phyloP scores from a whole-genome alignment of 805 yeast species.

The Cyberlindnera mycetangii region DNA sequence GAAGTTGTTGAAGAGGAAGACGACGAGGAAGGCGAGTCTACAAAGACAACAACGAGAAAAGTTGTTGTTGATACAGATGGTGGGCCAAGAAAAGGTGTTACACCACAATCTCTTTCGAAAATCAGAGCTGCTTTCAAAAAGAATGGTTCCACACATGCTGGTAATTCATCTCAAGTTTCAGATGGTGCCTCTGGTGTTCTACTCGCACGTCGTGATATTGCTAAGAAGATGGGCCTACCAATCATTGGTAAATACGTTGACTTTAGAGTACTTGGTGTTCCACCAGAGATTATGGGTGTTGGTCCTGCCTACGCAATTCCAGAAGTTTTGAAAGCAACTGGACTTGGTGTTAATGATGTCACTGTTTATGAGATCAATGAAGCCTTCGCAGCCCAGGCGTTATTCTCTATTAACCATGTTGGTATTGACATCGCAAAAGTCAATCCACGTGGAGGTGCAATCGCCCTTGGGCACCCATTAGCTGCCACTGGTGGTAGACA shows the following conservation, averaged over 20 bases:
- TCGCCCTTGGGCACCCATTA: constrained; percentile 92
- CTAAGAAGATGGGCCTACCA: constrained; percentile 67
- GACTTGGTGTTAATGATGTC: constrained; percentile 62
- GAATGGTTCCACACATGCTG: constrained; percentile 85
- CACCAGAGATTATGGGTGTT: constrained; percentile 96
- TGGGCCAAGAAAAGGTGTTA: constrained; percentile 87
- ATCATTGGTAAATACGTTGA: constrained; percentile 79
- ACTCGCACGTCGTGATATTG: constrained; percentile 81
- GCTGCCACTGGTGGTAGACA: constrained; percentile 93
- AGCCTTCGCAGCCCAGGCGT: constrained; percentile 94
- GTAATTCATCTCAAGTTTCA: constrained; percentile 93
- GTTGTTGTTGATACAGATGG: constrained; percentile 66
- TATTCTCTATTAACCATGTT: constrained; percentile 65
- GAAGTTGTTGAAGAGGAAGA: constrained; percentile 53
- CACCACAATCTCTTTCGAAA: constrained; percentile 69
- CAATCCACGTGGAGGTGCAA: constrained; percentile 95
- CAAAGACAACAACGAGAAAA: constrained; percentile 20
- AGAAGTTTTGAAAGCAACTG: constrained; percentile 59
- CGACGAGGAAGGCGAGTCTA: constrained; percentile 48
- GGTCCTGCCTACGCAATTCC: constrained; percentile 98
- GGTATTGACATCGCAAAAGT: constrained; percentile 69
- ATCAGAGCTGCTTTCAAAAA: constrained; percentile 85
- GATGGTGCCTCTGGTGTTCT: constrained; percentile 95
- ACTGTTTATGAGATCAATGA: constrained; percentile 87
- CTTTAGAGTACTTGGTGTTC: constrained; percentile 84